These are phyloP conservation scores for Penicillium sp. DNA, from an alignment of 2,329 filamentous ascomycete genomes.

Conservation along the genomic window DNA sequence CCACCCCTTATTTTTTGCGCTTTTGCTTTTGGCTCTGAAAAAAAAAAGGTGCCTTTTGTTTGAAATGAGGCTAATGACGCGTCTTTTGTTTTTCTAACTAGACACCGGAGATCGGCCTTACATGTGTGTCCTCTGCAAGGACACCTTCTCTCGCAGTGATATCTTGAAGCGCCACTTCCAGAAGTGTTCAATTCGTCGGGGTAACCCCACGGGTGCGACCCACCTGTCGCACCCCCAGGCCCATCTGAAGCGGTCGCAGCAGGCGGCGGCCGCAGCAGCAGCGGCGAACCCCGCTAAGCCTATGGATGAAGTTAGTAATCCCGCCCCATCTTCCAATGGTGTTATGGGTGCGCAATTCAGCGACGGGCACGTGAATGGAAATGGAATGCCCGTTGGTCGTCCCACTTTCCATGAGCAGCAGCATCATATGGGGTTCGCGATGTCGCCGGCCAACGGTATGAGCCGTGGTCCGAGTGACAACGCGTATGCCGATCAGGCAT, in stretches of 20 bases:
- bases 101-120: constrained; percentile 98
- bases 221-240: constrained; percentile 92
- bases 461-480: constrained; percentile 40
- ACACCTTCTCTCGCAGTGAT: constrained; percentile 96
- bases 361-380: constrained; percentile 45
- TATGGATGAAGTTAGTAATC: constrained; percentile 48
- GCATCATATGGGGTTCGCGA: constrained; percentile 38
- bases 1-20: background rate
- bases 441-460: constrained; percentile 45
- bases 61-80: constrained; percentile 13
- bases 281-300: constrained; percentile 44
- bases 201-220: constrained; percentile 91
- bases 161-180: constrained; percentile 99
- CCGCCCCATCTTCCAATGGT: constrained; percentile 45
- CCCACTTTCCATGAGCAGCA: constrained; percentile 43
- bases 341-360: constrained; percentile 44
- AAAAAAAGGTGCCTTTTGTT: background rate
- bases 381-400: constrained; percentile 40
- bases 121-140: constrained; percentile 96
- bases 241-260: constrained; percentile 73
- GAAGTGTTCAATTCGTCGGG: constrained; percentile 95
- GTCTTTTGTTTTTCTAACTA: constrained; percentile 43
- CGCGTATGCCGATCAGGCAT: constrained; percentile 37
- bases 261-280: constrained; percentile 30
- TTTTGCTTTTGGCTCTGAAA: constrained; percentile 8